Evolutionary conservation across 2,329 filamentous ascomycete species (phyloP).

Genomic region (Alternaria sp.): DNA sequence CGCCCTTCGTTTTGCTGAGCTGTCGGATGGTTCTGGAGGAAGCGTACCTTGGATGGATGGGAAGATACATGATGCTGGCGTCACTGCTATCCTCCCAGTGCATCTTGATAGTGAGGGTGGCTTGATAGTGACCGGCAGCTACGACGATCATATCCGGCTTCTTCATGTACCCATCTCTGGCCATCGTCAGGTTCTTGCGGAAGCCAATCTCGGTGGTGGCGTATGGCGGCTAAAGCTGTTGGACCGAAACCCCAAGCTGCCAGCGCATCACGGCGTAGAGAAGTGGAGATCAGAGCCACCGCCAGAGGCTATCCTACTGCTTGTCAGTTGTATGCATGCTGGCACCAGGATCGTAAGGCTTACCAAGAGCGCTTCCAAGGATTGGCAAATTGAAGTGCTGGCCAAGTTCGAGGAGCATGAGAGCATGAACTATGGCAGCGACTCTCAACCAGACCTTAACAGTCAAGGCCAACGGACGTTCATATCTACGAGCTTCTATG

Average conservation of each 20-base stretch:
- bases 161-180: constrained; percentile 56
- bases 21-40: constrained; percentile 22
- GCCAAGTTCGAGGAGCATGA: constrained; percentile 82
- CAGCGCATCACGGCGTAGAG: constrained; percentile 21
- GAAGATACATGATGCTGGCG: constrained; percentile 78
- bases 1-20: constrained; percentile 58
- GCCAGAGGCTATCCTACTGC: constrained; percentile 34
- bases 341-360: constrained; percentile 73
- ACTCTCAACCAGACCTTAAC: constrained; percentile 61
- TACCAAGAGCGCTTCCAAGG: constrained; percentile 27
- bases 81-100: constrained; percentile 85
- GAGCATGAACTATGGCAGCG: constrained; percentile 95
- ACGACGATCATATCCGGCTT: constrained; percentile 84
- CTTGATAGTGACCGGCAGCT: constrained; percentile 84
- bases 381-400: constrained; percentile 71
- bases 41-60: constrained; percentile 56
- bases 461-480: constrained; percentile 52
- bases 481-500: constrained; percentile 80
- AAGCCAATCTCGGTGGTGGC: constrained; percentile 75
- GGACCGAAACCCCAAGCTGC: constrained; percentile 23
- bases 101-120: constrained; percentile 54
- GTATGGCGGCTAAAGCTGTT: constrained; percentile 86
- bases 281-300: constrained; percentile 27
- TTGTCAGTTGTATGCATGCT: constrained; percentile 94
- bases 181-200: constrained; percentile 64